Conservation (phyloP, 1,284 basidiomycete species). For the Leccinum pachyderme region DNA sequence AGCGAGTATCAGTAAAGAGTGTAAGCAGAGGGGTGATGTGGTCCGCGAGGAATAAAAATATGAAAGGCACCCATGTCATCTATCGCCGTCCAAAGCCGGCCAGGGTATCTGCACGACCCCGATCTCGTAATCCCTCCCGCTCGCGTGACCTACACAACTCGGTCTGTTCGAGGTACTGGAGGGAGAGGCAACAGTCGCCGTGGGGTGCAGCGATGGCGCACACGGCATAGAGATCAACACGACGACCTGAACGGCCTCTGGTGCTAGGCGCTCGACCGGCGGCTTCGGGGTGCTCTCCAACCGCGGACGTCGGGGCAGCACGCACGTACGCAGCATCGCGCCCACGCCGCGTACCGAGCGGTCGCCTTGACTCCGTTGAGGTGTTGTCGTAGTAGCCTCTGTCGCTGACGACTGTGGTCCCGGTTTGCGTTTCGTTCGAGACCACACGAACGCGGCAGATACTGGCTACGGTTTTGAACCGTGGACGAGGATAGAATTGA, state of each 20-base stretch:
- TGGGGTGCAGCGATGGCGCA: background rate
- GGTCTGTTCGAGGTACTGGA: background rate
- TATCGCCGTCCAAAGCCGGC: conserved; percentile 11
- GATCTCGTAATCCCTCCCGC: conserved; percentile 31
- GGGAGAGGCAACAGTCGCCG: background rate
- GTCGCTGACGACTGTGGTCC: background rate
- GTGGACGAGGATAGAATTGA: background rate
- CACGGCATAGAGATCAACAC: conserved; percentile 36
- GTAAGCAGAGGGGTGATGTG: background rate
- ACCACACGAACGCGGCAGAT: conserved; percentile 20
- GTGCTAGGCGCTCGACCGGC: conserved; percentile 6
- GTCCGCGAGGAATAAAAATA: background rate
- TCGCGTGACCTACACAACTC: conserved; percentile 10
- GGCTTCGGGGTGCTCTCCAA: conserved; percentile 2
- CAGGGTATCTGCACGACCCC: conserved; percentile 31
- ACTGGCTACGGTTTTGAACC: conserved; percentile 13
- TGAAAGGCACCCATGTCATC: background rate
- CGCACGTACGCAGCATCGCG: conserved; percentile 8
- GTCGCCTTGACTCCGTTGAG: background rate
- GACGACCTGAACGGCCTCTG: conserved; percentile 29
- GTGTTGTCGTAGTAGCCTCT: background rate
- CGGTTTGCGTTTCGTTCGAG: conserved; percentile 33
- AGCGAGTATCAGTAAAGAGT: background rate
- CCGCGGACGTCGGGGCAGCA: conserved; percentile 6
- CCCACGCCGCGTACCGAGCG: conserved; percentile 53